Percentiles rank a stretch among this genome's conserved stretches.
These are phyloP conservation scores for Hygrophorus russula DNA, from an alignment of 768 basidiomycete species.

Conservation along the genomic window DNA sequence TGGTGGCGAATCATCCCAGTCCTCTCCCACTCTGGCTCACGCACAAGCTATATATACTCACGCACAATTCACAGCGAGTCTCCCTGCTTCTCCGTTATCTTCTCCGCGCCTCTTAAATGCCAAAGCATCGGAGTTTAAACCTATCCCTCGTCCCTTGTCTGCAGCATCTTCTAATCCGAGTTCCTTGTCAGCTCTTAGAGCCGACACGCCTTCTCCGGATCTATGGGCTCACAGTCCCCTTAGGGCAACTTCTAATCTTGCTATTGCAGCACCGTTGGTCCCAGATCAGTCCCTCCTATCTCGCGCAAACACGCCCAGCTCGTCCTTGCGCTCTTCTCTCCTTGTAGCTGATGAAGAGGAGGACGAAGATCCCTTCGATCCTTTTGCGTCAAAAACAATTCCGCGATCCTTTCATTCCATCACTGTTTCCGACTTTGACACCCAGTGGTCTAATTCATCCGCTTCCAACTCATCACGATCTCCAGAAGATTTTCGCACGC, in stretches of 20 bases:
- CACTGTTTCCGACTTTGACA: slow-evolving; percentile 52
- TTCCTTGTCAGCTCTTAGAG: slow-evolving; percentile 34
- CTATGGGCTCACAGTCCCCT: slow-evolving; percentile 72
- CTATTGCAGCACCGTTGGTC: slow-evolving; percentile 83
- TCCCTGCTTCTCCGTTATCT: slow-evolving; percentile 74
- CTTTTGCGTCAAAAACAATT: slow-evolving; percentile 42
- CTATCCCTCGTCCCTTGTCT: slow-evolving; percentile 70
- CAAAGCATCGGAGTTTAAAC: slow-evolving; percentile 84
- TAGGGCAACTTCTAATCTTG: slow-evolving; percentile 72
- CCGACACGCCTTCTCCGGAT: slow-evolving; percentile 83
- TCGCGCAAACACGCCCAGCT: slow-evolving; percentile 58
- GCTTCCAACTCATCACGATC: slow-evolving; percentile 36
- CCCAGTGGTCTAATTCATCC: slow-evolving; percentile 41
- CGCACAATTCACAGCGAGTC: slow-evolving; percentile 65
- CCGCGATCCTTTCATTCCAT: slow-evolving; percentile 54
- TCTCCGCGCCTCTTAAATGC: slow-evolving; percentile 83
- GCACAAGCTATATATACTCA: slow-evolving; percentile 42
- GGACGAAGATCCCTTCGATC: slow-evolving; percentile 82
- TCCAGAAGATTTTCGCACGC: slow-evolving; percentile 34
- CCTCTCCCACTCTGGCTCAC: slow-evolving; percentile 55
- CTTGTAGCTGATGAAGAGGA: slow-evolving; percentile 52
- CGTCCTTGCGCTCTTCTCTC: slow-evolving; percentile 46
- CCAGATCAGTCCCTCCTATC: slow-evolving; percentile 49
- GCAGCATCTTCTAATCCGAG: slow-evolving; percentile 56
- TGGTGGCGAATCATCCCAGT: slow-evolving; percentile 43